phyloP scores from a whole-genome alignment of 2,329 filamentous ascomycete species.

The Drechslerella dactyloides region DNA sequence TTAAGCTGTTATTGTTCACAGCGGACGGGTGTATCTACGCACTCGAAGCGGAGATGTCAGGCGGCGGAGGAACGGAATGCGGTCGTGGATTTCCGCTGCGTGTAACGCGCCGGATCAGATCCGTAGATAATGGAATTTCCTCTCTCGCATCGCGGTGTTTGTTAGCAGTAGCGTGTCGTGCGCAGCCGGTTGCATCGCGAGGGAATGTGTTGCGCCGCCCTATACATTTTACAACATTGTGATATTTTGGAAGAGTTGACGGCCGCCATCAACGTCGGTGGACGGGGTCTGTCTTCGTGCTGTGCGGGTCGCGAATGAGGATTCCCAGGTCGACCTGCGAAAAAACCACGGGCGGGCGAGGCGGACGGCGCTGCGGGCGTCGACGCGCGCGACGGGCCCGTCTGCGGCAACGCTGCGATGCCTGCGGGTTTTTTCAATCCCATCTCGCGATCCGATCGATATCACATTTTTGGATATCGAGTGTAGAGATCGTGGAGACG shows the following conservation, averaged over 20 bases:
- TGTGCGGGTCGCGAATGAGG: neutral
- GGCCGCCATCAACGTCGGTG: constrained; percentile 12
- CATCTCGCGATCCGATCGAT: too few relatives aligned
- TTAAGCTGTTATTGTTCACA: too few relatives aligned
- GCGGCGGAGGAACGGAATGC: too few relatives aligned
- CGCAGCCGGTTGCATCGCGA: neutral
- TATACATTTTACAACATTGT: constrained; percentile 50
- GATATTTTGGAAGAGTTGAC: constrained; percentile 48
- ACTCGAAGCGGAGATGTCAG: too few relatives aligned
- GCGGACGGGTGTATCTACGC: too few relatives aligned
- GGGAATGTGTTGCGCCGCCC: constrained; percentile 46
- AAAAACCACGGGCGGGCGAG: neutral
- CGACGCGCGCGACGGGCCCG: neutral
- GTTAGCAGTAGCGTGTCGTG: too few relatives aligned
- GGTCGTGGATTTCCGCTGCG: too few relatives aligned
- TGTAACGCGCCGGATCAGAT: constrained; percentile 1
- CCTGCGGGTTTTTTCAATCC: too few relatives aligned
- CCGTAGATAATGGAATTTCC: too few relatives aligned
- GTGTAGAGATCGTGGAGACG: too few relatives aligned
- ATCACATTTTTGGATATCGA: too few relatives aligned
- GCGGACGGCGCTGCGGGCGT: neutral
- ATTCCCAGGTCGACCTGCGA: neutral
- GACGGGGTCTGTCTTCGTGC: neutral
- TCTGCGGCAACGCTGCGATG: neutral
- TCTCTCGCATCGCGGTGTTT: too few relatives aligned